Conservation (phyloP, 2,329 filamentous ascomycete genomes). For the Aquanectria penicillioides region DNA sequence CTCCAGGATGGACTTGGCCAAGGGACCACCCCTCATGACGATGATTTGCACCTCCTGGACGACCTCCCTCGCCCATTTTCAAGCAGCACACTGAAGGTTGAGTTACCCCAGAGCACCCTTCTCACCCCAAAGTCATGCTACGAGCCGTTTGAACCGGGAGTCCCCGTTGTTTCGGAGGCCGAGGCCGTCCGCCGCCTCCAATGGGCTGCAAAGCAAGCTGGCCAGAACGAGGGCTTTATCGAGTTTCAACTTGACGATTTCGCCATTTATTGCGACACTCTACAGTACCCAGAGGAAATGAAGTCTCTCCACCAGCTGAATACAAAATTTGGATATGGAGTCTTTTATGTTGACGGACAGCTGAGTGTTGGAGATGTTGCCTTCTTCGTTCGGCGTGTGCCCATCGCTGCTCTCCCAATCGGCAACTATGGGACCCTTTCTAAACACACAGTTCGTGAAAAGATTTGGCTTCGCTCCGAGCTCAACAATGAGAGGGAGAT, state of each 20-base stretch:
- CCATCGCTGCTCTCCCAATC: slow-evolving; percentile 69
- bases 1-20: not conserved
- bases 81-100: slow-evolving; percentile 32
- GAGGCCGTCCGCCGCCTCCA: slow-evolving; percentile 25
- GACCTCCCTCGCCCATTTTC: not conserved
- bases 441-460: slow-evolving; percentile 56
- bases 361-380: slow-evolving; percentile 55
- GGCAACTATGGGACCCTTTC: slow-evolving; percentile 68
- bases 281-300: slow-evolving; percentile 58
- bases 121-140: slow-evolving; percentile 44
- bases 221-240: slow-evolving; percentile 44
- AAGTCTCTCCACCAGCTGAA: slow-evolving; percentile 63
- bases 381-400: slow-evolving; percentile 64
- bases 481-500: slow-evolving; percentile 54
- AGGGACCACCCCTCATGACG: slow-evolving; percentile 8
- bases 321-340: slow-evolving; percentile 44
- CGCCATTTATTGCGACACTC: slow-evolving; percentile 60
- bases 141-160: slow-evolving; percentile 44
- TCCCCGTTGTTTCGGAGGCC: slow-evolving; percentile 36
- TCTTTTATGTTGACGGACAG: slow-evolving; percentile 69
- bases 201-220: slow-evolving; percentile 17
- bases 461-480: slow-evolving; percentile 72
- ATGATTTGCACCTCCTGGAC: not conserved
- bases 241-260: slow-evolving; percentile 69
- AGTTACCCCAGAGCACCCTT: slow-evolving; percentile 42